Evolutionary conservation across 2,329 filamentous ascomycete species (phyloP).

Genomic region (Alternaria sp.): DNA sequence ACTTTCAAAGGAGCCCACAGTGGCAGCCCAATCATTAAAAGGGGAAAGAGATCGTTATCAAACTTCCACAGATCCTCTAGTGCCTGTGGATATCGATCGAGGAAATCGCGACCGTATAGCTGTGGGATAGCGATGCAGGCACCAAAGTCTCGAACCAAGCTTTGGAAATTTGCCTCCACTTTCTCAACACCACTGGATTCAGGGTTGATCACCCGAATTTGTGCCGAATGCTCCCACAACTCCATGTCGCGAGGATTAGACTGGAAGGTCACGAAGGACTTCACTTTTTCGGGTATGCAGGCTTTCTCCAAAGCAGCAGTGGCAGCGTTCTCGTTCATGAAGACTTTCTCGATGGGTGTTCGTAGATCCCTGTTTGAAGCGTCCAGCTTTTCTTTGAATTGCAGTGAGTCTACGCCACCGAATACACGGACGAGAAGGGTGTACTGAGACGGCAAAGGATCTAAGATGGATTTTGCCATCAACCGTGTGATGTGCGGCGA

Average conservation of each 20-base stretch:
- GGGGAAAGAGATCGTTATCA: constrained; percentile 57
- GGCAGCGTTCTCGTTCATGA: not conserved
- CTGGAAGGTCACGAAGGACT: not conserved
- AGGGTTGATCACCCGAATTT: not conserved
- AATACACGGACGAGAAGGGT: not conserved
- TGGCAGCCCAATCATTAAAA: constrained; percentile 59
- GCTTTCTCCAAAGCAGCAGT: not conserved
- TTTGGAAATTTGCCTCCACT: constrained; percentile 47
- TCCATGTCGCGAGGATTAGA: not conserved
- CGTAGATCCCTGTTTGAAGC: not conserved
- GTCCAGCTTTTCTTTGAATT: not conserved
- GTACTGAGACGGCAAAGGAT: not conserved
- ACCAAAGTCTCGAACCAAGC: constrained; percentile 10
- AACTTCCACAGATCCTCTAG: constrained; percentile 61
- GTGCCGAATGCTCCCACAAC: not conserved
- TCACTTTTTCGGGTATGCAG: not conserved
- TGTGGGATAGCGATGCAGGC: constrained; percentile 10
- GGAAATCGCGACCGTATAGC: constrained; percentile 55
- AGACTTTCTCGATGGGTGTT: not conserved
- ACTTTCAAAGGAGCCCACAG: constrained; percentile 59
- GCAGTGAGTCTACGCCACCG: not conserved
- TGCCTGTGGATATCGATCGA: constrained; percentile 59
- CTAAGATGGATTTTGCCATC: not conserved
- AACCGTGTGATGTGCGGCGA: not conserved
- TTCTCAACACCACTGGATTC: not conserved